phyloP scores from a whole-genome alignment of 2,329 filamentous ascomycete genomes.

The Hirsutella thompsonii region DNA sequence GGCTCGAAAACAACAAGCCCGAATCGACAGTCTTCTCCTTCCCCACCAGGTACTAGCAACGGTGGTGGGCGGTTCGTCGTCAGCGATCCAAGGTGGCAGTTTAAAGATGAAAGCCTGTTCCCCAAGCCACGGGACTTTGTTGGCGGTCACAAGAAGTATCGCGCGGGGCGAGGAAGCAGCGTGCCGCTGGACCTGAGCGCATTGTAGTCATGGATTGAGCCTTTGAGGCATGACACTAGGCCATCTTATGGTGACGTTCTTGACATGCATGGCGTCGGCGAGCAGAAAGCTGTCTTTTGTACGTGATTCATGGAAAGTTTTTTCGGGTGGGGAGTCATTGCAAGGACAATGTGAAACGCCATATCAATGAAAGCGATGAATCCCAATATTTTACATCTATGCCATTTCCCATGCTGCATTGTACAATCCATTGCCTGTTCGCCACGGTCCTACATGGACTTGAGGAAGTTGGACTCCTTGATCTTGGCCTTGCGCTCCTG shows the following conservation, averaged over 20 bases:
- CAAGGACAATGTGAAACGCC: neutral
- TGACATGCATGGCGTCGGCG: neutral
- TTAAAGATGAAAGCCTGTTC: constrained; percentile 67
- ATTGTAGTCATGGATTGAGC: constrained; percentile 5
- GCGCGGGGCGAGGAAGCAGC: constrained; percentile 85
- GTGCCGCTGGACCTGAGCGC: constrained; percentile 74
- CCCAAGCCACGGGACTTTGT: constrained; percentile 76
- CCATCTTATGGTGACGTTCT: neutral
- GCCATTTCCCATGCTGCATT: constrained; percentile 10
- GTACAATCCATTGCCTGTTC: constrained; percentile 9
- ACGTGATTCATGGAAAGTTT: neutral
- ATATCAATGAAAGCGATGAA: neutral
- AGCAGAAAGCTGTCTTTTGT: neutral
- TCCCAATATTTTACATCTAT: constrained; percentile 14
- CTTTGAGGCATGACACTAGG: too few species aligned
- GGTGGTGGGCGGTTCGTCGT: constrained; percentile 39
- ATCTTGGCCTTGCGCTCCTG: constrained; percentile 63
- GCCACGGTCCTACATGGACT: constrained; percentile 47
- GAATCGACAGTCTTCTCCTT: constrained; percentile 17
- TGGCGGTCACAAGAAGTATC: constrained; percentile 65
- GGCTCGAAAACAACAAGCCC: constrained; percentile 40
- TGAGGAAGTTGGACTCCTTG: constrained; percentile 78
- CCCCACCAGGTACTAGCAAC: constrained; percentile 12
- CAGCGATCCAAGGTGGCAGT: constrained; percentile 74
- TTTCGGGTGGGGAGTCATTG: neutral